Conservation (phyloP, 345 rosid genomes). For the Melaleuca alternifolia region DNA sequence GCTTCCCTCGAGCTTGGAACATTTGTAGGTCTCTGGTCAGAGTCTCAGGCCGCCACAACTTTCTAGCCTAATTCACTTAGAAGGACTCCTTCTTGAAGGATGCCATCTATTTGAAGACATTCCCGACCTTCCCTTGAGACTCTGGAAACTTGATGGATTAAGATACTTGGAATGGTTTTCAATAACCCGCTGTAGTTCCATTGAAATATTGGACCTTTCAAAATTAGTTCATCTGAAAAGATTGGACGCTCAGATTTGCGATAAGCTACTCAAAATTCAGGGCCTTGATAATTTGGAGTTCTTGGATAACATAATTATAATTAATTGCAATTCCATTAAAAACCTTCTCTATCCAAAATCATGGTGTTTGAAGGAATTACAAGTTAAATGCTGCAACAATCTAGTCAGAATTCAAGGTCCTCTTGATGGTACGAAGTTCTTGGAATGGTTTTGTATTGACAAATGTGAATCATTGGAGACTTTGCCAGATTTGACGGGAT, state of each 20-base stretch:
- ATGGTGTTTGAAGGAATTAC: neutral
- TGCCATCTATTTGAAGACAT: neutral
- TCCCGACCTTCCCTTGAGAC: rapidly evolving
- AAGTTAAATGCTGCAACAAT: neutral
- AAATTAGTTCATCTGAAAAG: no score
- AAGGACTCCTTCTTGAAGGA: neutral
- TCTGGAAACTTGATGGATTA: no score
- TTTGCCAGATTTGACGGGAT: no score
- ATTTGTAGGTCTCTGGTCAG: neutral
- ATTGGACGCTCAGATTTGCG: no score
- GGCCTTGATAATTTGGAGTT: neutral
- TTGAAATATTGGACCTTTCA: no score
- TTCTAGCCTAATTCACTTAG: neutral
- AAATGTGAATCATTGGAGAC: no score
- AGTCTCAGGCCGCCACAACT: neutral
- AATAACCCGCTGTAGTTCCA: no score
- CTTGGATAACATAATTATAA: neutral
- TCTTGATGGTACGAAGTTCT: no score
- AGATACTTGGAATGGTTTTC: no score
- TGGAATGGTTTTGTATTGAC: no score
- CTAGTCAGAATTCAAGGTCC: neutral
- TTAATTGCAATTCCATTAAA: neutral
- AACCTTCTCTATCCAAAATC: neutral
- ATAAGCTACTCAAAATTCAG: neutral
- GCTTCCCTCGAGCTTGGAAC: neutral